A percentile compares a stretch with the other conserved stretches of the same genome.
Evolutionary conservation across 305 asterid genomes (phyloP).

Genomic region (Ruellia speciosa): DNA sequence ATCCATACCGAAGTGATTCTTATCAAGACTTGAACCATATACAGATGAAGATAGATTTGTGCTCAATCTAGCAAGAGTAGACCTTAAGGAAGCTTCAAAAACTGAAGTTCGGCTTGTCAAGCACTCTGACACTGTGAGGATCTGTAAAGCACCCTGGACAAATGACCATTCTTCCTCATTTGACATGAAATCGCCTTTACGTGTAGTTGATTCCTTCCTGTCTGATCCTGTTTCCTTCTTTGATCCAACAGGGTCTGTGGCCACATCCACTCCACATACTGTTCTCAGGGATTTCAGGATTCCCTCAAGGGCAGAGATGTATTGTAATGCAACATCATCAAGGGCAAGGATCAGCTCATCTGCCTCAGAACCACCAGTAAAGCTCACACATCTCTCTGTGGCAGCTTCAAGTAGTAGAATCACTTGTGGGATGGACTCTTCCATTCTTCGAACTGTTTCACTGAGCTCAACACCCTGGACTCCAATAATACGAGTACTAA

Average conservation of each 20-base stretch:
- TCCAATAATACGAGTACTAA: constrained; percentile 78
- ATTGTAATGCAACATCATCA: constrained; percentile 77
- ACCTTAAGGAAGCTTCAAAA: constrained; percentile 90
- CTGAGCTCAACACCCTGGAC: constrained; percentile 99
- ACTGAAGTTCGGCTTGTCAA: constrained; percentile 87
- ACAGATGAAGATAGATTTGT: constrained; percentile 64
- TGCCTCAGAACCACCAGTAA: constrained; percentile 93
- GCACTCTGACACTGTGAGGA: constrained; percentile 90
- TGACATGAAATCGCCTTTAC: constrained; percentile 63
- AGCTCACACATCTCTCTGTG: constrained; percentile 86
- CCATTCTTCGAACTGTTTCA: constrained; percentile 95
- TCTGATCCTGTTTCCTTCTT: constrained; percentile 78
- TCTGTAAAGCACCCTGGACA: constrained; percentile 94
- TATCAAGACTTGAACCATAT: constrained; percentile 56
- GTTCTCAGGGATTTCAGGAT: constrained; percentile 74
- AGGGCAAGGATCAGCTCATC: constrained; percentile 85
- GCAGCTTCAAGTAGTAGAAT: constrained; percentile 89
- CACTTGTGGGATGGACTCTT: constrained; percentile 87
- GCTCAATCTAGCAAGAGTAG: constrained; percentile 90
- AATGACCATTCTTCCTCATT: constrained; percentile 96
- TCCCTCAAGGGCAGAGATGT: constrained; percentile 79
- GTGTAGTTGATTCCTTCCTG: constrained; percentile 57
- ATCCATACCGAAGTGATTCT: constrained; percentile 46
- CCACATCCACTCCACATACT: constrained; percentile 74
- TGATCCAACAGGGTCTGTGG: constrained; percentile 36